Percentiles rank a stretch among this genome's conserved stretches.
Conservation (phyloP, 2,329 filamentous ascomycete genomes). For the Neoscytalidium dimidiatum region DNA sequence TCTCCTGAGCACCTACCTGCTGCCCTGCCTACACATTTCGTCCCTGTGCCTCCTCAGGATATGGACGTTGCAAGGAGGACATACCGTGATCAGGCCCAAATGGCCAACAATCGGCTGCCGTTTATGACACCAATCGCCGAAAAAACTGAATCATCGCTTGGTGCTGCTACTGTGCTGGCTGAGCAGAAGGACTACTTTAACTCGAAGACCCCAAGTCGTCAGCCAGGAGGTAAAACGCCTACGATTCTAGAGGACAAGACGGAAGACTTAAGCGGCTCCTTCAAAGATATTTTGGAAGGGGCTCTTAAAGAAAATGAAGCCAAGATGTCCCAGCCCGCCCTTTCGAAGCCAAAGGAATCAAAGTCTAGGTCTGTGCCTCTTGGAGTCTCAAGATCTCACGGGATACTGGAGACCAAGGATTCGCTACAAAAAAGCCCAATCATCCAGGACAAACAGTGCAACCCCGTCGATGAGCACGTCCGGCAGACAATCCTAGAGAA, state of each 20-base stretch:
- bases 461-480: constrained; percentile 79
- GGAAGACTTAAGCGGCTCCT: constrained; percentile 68
- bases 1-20: constrained; percentile 34
- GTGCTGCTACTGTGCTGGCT: constrained; percentile 39
- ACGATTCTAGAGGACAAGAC: constrained; percentile 47
- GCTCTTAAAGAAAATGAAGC: constrained; percentile 43
- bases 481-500: constrained; percentile 74
- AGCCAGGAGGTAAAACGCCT: constrained; percentile 36
- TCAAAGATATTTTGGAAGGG: constrained; percentile 64
- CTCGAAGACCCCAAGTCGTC: constrained; percentile 77
- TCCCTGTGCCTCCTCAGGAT: constrained; percentile 82
- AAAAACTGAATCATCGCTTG: constrained; percentile 85
- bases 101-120: constrained; percentile 86
- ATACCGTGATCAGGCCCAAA: constrained; percentile 76
- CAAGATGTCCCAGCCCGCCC: constrained; percentile 54
- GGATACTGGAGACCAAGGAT: constrained; percentile 38
- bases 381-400: constrained; percentile 25
- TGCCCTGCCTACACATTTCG: constrained; percentile 60
- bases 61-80: constrained; percentile 78
- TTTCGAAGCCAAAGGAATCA: constrained; percentile 38
- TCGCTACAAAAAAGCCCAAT: constrained; percentile 65
- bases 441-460: constrained; percentile 81
- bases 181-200: constrained; percentile 60
- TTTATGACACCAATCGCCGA: constrained; percentile 99
- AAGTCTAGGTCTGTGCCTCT: constrained; percentile 27